Evolutionary conservation across 305 asterid species (phyloP).

Genomic region (Andrographis paniculata): DNA sequence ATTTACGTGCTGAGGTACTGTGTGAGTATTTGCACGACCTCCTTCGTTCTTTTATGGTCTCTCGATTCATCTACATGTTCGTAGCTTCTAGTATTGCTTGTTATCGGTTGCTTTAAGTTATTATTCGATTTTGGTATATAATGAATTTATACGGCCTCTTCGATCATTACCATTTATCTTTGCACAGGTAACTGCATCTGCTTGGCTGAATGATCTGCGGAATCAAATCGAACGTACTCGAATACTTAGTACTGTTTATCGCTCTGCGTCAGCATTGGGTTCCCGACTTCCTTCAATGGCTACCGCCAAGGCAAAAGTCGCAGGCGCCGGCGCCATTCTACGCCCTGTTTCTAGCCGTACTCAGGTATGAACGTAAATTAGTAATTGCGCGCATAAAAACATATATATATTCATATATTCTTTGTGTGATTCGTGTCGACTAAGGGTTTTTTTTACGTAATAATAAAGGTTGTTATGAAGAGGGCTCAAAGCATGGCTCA

Average conservation of each 20-base stretch:
- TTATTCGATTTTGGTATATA: neutral
- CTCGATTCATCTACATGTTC: neutral
- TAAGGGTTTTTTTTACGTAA: slow-evolving; percentile 8
- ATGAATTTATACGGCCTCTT: neutral
- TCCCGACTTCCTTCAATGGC: slow-evolving; percentile 98
- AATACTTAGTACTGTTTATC: slow-evolving; percentile 89
- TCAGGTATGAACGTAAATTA: too few relatives aligned
- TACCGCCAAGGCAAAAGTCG: slow-evolving; percentile 87
- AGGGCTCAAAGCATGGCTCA: slow-evolving; percentile 98
- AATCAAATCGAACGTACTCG: slow-evolving; percentile 86
- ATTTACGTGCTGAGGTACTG: slow-evolving; percentile 85
- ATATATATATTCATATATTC: too few relatives aligned
- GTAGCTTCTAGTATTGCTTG: neutral
- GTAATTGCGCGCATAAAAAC: too few relatives aligned
- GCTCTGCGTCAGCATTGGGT: slow-evolving; percentile 94
- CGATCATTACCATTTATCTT: neutral
- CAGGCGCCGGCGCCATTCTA: slow-evolving; percentile 92
- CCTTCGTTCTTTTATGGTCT: neutral
- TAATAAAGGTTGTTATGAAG: slow-evolving; percentile 82
- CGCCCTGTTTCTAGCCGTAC: slow-evolving; percentile 90
- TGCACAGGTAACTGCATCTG: slow-evolving; percentile 87
- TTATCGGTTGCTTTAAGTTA: neutral
- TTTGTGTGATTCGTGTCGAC: too few relatives aligned
- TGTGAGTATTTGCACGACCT: slow-evolving; percentile 11
- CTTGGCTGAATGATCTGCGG: slow-evolving; percentile 94